Percentiles rank a stretch among this genome's conserved stretches.
These are phyloP conservation scores for Aspergillus sparsus DNA, from an alignment of 495 filamentous ascomycete genomes.

Conservation along the genomic window DNA sequence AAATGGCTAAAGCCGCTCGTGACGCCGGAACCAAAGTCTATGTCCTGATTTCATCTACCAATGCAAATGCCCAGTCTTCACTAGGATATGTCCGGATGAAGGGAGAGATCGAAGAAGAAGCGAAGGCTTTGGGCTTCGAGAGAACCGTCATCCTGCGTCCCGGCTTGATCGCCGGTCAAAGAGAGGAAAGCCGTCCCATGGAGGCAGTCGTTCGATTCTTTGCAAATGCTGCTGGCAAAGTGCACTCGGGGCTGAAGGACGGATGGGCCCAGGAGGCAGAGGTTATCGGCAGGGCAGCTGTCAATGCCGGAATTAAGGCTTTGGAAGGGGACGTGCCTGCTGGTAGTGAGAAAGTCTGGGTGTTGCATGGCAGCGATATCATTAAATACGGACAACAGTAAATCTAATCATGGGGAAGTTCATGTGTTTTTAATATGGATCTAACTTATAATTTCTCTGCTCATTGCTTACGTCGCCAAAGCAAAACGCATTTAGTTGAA, in stretches of 20 bases:
- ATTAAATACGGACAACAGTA: slow-evolving; percentile 34
- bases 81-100: slow-evolving; percentile 74
- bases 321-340: slow-evolving; percentile 47
- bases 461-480: not conserved
- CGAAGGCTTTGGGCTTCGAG: slow-evolving; percentile 70
- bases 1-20: slow-evolving; percentile 65
- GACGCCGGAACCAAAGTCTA: slow-evolving; percentile 63
- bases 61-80: slow-evolving; percentile 47
- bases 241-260: slow-evolving; percentile 63
- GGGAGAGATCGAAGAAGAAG: slow-evolving; percentile 74
- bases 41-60: slow-evolving; percentile 64
- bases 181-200: slow-evolving; percentile 59
- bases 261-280: slow-evolving; percentile 71
- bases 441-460: not conserved
- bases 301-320: slow-evolving; percentile 52
- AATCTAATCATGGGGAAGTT: not conserved
- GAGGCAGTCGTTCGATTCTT: slow-evolving; percentile 48
- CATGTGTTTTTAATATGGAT: slow-evolving; percentile 3
- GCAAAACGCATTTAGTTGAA: not conserved
- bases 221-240: slow-evolving; percentile 49
- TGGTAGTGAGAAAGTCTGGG: slow-evolving; percentile 49
- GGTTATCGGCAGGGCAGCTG: slow-evolving; percentile 72
- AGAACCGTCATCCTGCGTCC: slow-evolving; percentile 73
- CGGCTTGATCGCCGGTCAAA: slow-evolving; percentile 69
- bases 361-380: slow-evolving; percentile 40